Evolutionary conservation across 768 basidiomycete species (phyloP).

Genomic region (Amanita exitialis): DNA sequence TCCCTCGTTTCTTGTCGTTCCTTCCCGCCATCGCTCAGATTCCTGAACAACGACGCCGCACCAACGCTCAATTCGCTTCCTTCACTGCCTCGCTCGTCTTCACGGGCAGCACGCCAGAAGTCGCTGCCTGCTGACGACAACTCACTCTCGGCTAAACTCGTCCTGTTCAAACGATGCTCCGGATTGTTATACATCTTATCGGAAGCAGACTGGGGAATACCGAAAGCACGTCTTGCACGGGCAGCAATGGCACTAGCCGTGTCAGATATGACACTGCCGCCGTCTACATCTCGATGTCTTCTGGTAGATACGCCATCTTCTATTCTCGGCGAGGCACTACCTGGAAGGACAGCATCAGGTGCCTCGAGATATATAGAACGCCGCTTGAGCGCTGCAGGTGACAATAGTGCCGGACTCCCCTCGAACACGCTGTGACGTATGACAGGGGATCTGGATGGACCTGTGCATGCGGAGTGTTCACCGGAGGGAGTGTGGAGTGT

Average conservation of each 20-base stretch:
- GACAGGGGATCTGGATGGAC: slow-evolving; percentile 20
- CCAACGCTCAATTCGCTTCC: slow-evolving; percentile 31
- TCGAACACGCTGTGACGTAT: slow-evolving; percentile 13
- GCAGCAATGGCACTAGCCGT: slow-evolving; percentile 23
- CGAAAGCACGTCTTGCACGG: slow-evolving; percentile 39
- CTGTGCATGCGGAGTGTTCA: neutral
- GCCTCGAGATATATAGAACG: slow-evolving; percentile 20
- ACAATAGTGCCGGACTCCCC: neutral
- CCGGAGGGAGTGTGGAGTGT: neutral
- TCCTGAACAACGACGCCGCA: slow-evolving; percentile 37
- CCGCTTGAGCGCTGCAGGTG: slow-evolving; percentile 17
- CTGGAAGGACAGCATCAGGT: neutral
- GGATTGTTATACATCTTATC: slow-evolving; percentile 17
- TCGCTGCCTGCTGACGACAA: slow-evolving; percentile 32
- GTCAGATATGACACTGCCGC: neutral
- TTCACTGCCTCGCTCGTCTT: slow-evolving; percentile 12
- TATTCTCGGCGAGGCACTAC: neutral
- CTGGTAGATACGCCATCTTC: neutral
- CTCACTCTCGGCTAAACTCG: slow-evolving; percentile 32
- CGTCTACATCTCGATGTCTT: neutral
- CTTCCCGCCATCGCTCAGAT: slow-evolving; percentile 19
- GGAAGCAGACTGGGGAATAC: slow-evolving; percentile 36
- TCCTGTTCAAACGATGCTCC: slow-evolving; percentile 8
- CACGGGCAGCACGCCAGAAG: slow-evolving; percentile 22
- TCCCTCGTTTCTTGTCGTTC: neutral